Evolutionary conservation across 805 yeast species (phyloP), one percentile per base, ranked within the genome.

Genomic region (Pichia membranifaciens): DNA sequence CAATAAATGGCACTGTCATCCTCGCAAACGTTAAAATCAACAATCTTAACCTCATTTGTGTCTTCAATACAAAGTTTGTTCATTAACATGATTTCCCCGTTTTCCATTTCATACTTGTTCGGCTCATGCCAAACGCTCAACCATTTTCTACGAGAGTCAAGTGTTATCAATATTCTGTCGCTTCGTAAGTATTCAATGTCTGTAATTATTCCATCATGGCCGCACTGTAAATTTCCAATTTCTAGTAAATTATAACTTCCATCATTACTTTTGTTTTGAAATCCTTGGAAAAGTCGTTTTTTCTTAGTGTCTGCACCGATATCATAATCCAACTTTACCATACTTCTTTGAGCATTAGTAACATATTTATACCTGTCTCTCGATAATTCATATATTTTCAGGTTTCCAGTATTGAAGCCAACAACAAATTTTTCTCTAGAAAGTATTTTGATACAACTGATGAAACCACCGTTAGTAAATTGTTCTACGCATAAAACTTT

Each of bases 81-180:
- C 72, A 44, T 69, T 70, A 28, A 81, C 59, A 2, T 21, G 6
- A 41, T 46, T n/a, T 41, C 49, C 13, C 45, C 45, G 33, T 34
- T 25, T 18, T 39, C 34, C n/a, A 33, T 25, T 18, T 45, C 40
- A 7, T 31, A 10, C 23, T 46, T 46, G n/a, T 46, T 25, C 15
- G 79, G 71, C 35, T 79, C 56, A 55, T 87, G 88, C 95, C 95
- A 87, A 2, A 82, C 51, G 16, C 73, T 72, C 28, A 51, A 22
- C 3, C 78, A 76, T 1, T 61, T 60, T 0, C 93, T 90, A 5
- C 59, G 66, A 0, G 43, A 52, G 58, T 84, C 89, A 28, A 78
- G 60, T 49, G 83, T 76, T 8, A 84, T 51, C 13, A 84, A 67
- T 1, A 75, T 60, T 45, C 82, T 79, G 57, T 71, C 82, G 37